Base-by-base conservation (phyloP, 2,329 filamentous ascomycete genomes). In the Venturia oleaginea region DNA sequence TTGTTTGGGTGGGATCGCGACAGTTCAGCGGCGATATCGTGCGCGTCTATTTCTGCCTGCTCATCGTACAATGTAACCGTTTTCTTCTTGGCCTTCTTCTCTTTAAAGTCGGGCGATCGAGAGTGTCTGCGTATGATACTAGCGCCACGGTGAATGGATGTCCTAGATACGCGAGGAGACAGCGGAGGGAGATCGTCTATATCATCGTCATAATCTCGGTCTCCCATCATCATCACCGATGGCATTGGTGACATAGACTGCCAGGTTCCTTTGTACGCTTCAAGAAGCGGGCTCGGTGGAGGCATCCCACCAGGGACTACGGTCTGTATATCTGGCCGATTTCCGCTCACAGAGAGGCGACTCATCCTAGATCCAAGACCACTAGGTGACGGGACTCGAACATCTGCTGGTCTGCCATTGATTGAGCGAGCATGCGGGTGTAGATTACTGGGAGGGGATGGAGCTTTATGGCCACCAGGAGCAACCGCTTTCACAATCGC, bases 191-290 rank as follows among this genome's bases (percentile, higher is more conserved):
- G 72, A 67, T 75, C 75, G 64, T 83, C 80, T 11, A 84, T 66
- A 65, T 83, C 78, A 32, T 79, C 80, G 65, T 83, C 78, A 27
- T 79, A 80, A 32, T 82, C 72, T 43, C 71, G 86, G 71, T 70
- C 87, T 30, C 75, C 80, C 30, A 92, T 79, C 70, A 84, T 79
- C 65, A 84, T 78, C 0, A 92, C 91, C 0, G 92, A 92, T 0
- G 92, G 92, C 91, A 97, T 96, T 0, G 93, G 92, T 0, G 92
- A 96, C 70, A 95, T 90, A 65, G 90, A 91, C 75, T 97, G 93
- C 71, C 96, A 97, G 0, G 92, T 96, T 46, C 93, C 93, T 67
- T 88, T 89, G 76, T 97, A 97, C 0, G 94, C 88, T 76, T 97
- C 93, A 1, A 96, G 84, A 61, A 97, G 80, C 0, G 93, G 94